Conservation (phyloP, 768 basidiomycete species). For the Termitomyces heimii region DNA sequence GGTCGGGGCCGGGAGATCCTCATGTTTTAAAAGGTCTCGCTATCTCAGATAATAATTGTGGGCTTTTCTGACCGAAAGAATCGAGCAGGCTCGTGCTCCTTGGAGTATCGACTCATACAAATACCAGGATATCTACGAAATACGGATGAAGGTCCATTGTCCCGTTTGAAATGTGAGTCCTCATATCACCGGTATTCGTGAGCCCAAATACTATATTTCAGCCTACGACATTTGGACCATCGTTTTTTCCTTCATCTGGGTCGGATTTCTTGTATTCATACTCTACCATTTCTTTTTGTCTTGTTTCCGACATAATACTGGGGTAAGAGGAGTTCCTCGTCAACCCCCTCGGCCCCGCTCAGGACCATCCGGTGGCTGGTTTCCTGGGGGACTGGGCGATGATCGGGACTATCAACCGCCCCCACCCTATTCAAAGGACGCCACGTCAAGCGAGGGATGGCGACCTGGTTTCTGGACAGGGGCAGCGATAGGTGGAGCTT, state of each 20-base stretch:
- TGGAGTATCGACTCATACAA: conserved; percentile 78
- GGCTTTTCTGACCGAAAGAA: neutral
- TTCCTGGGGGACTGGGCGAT: conserved; percentile 41
- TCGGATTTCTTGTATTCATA: conserved; percentile 43
- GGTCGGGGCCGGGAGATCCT: conserved; percentile 74
- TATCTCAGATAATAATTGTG: neutral
- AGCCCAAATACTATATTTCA: conserved; percentile 16
- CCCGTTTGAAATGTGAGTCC: conserved; percentile 23
- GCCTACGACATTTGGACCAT: conserved; percentile 41
- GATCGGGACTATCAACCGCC: conserved; percentile 39
- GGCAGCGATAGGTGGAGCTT: conserved; percentile 65
- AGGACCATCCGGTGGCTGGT: conserved; percentile 42
- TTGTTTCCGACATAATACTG: conserved; percentile 33
- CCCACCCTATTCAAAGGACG: conserved; percentile 53
- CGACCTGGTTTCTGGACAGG: conserved; percentile 85
- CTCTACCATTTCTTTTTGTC: conserved; percentile 55
- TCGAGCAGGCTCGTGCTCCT: conserved; percentile 70
- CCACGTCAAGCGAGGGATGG: conserved; percentile 32
- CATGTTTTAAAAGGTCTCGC: conserved; percentile 76
- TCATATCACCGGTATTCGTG: neutral
- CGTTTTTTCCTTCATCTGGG: conserved; percentile 54
- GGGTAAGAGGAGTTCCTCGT: conserved; percentile 24
- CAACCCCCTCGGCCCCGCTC: conserved; percentile 26
- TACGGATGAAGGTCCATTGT: conserved; percentile 21
- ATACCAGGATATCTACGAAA: conserved; percentile 45